phyloP scores from a whole-genome alignment of 1,284 basidiomycete species.

The Naganishia albida region DNA sequence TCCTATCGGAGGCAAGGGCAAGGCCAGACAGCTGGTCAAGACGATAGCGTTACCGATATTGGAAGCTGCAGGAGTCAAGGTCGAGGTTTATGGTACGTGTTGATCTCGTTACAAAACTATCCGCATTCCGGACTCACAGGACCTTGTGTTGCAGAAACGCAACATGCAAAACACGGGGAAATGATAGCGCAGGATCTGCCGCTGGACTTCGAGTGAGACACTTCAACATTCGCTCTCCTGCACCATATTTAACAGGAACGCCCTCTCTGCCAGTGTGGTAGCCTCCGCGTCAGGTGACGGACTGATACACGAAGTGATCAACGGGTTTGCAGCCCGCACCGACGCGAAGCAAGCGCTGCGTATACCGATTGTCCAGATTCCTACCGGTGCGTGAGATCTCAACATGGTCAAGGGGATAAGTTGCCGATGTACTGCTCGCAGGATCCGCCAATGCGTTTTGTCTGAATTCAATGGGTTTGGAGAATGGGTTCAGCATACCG shows the following conservation, averaged over 20 bases:
- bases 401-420: not conserved
- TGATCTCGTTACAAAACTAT: not conserved
- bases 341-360: conserved; percentile 70
- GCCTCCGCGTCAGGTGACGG: conserved; percentile 89
- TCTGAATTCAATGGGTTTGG: conserved; percentile 53
- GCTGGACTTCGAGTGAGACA: conserved; percentile 64
- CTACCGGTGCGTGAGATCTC: conserved; percentile 66
- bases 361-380: conserved; percentile 80
- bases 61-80: conserved; percentile 68
- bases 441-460: conserved; percentile 55
- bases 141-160: conserved; percentile 62
- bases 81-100: conserved; percentile 66
- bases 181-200: conserved; percentile 67
- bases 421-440: conserved; percentile 29
- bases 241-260: not conserved
- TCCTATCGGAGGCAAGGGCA: conserved; percentile 82
- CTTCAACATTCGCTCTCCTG: not conserved
- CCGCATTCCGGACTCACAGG: not conserved
- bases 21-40: conserved; percentile 64
- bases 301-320: conserved; percentile 84
- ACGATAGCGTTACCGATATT: conserved; percentile 76
- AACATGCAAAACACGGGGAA: conserved; percentile 69
- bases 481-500: conserved; percentile 70
- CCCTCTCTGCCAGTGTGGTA: conserved; percentile 59
- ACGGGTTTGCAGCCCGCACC: conserved; percentile 77